Conservation (phyloP, 2,329 filamentous ascomycete genomes). For the Alternaria sp. region DNA sequence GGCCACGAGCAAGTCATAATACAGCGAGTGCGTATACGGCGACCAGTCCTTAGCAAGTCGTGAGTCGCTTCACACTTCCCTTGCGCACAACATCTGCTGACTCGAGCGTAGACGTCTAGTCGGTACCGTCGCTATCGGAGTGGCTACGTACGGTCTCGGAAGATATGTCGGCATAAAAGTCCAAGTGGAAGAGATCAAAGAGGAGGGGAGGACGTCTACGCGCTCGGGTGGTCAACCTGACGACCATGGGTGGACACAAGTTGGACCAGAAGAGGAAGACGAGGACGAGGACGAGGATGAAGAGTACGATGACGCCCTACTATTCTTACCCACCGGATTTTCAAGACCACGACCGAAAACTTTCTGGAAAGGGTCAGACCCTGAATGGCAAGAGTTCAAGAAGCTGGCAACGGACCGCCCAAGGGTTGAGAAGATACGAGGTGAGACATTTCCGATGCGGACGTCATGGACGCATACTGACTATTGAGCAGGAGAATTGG, state of each 20-base stretch:
- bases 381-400: conserved; percentile 62
- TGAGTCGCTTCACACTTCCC: conserved; percentile 28
- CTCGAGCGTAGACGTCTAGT: conserved; percentile 36
- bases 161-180: conserved; percentile 36
- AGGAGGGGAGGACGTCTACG: conserved; percentile 14
- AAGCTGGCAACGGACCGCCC: conserved; percentile 56
- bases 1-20: conserved; percentile 44
- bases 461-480: conserved; percentile 13
- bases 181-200: conserved; percentile 34
- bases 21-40: conserved; percentile 54
- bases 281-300: conserved; percentile 45
- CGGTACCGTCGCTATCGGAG: conserved; percentile 31
- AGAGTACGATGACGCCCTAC: conserved; percentile 40
- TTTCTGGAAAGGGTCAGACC: conserved; percentile 61
- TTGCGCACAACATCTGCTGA: conserved; percentile 13
- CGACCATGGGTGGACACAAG: conserved; percentile 29
- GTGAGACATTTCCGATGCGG: conserved; percentile 27
- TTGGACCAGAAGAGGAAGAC: conserved; percentile 33
- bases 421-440: conserved; percentile 52
- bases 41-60: conserved; percentile 49
- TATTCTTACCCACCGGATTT: conserved; percentile 61
- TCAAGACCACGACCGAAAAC: conserved; percentile 51
- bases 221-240: not conserved
- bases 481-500: conserved; percentile 46
- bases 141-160: conserved; percentile 32